These are phyloP conservation scores for Pseudogymnoascus pannorum DNA, from an alignment of 2,329 filamentous ascomycete genomes.

Conservation along the genomic window DNA sequence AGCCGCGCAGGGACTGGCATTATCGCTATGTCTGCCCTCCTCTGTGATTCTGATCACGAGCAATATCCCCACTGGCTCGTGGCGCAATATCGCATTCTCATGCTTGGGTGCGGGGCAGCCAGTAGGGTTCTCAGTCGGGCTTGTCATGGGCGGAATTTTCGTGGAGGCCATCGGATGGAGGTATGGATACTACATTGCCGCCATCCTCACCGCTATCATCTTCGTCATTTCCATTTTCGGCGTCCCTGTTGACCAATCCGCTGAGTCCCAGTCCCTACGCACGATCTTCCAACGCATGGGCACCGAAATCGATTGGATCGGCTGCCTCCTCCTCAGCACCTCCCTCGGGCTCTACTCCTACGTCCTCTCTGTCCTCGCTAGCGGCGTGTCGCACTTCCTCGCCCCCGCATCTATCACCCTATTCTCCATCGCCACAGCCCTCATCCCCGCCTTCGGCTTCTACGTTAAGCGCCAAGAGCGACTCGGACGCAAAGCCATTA, in stretches of 20 bases:
- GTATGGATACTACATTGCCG: conserved; percentile 42
- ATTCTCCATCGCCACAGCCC: conserved; percentile 23
- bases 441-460: conserved; percentile 25
- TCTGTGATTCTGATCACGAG: conserved; percentile 42
- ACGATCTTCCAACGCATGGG: conserved; percentile 12
- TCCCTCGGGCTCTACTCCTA: conserved; percentile 44
- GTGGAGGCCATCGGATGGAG: conserved; percentile 43
- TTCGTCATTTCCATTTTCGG: conserved; percentile 18
- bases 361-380: conserved; percentile 25
- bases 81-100: conserved; percentile 45
- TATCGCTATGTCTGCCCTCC: conserved; percentile 41
- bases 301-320: conserved; percentile 46
- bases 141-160: conserved; percentile 44
- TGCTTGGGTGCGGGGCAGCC: conserved; percentile 43
- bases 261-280: conserved; percentile 12
- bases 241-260: conserved; percentile 14
- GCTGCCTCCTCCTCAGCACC: conserved; percentile 38
- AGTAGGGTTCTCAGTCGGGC: conserved; percentile 43
- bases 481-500: conserved; percentile 24
- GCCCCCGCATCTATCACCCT: conserved; percentile 23
- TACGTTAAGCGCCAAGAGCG: conserved; percentile 25
- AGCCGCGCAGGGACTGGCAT: conserved; percentile 37
- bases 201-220: conserved; percentile 29
- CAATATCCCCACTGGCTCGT: conserved; percentile 38
- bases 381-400: conserved; percentile 15